Evolutionary conservation across 2,329 filamentous ascomycete genomes (phyloP).

Genomic region (Alternaria arbusti): DNA sequence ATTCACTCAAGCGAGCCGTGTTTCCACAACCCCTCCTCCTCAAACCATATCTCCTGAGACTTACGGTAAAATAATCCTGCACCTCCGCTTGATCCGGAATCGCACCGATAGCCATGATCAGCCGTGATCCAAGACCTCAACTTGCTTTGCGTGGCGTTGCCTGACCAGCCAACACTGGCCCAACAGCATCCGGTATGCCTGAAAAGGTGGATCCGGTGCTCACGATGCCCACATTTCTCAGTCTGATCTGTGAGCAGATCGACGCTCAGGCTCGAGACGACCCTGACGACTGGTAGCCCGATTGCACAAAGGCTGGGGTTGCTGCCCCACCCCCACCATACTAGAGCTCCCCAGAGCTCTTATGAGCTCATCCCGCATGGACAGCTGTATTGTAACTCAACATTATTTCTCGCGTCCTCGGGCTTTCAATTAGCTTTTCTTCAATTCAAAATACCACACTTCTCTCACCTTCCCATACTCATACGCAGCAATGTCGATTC

Average conservation of each 20-base stretch:
- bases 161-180: slow-evolving; percentile 16
- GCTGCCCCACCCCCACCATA: slow-evolving; percentile 44
- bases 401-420: slow-evolving; percentile 25
- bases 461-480: slow-evolving; percentile 1
- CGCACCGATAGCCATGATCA: slow-evolving; percentile 4
- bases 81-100: slow-evolving; percentile 12
- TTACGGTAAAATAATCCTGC: background rate
- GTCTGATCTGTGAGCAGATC: slow-evolving; percentile 24
- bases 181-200: slow-evolving; percentile 28
- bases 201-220: slow-evolving; percentile 39
- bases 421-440: background rate
- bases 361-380: slow-evolving; percentile 47
- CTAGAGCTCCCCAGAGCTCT: slow-evolving; percentile 34
- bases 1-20: slow-evolving; percentile 9
- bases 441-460: background rate
- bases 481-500: slow-evolving; percentile 33
- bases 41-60: background rate
- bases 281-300: slow-evolving; percentile 16
- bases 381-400: slow-evolving; percentile 40
- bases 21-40: background rate
- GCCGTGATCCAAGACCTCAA: slow-evolving; percentile 10
- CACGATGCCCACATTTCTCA: slow-evolving; percentile 40
- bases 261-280: slow-evolving; percentile 24
- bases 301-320: slow-evolving; percentile 28
- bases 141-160: slow-evolving; percentile 30